Evolutionary conservation across 768 basidiomycete species (phyloP), one percentile per base, ranked within the genome.

Genomic region (Xerocomellus chrysenteron): DNA sequence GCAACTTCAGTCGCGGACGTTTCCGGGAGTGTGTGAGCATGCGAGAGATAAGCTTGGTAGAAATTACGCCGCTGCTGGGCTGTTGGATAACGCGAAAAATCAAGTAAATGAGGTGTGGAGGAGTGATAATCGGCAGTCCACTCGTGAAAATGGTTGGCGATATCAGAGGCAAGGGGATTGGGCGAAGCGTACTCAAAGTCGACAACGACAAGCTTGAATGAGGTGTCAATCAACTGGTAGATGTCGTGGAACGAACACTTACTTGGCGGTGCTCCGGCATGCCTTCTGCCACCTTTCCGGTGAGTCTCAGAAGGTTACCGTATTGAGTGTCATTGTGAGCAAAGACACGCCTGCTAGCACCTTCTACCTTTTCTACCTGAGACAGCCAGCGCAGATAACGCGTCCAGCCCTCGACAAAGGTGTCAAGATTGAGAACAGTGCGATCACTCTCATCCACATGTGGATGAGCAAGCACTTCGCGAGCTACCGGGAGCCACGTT

Each of bases 101-200:
- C 74, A 43, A 91, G 83, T 50, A 87, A 54, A 67, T 92, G 88
- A 10, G 92, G 90, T 0, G 77, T 80, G 5, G 80, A 66, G 37
- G 78, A 79, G 68, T 91, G 88, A 72, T 98, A 98, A 73, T 97
- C 81, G 16, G 92, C 88, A 19, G 91, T 92, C 96, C 97, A 98
- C 74, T 98, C 97, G 68, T 92, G 88, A 75, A 95, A 97, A 72
- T 96, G 94, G 72, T 96, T 96, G 54, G 90, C 96, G 63, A 99
- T 94, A 69, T 99, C 97, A 73, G 87, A 97, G 4, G 92, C 91
- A 4, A 94, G 85, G 26, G 95, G 88, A 67, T 98, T 98, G 5
- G 91, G 88, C 0, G 87, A 81, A 14, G 96, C 93, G 68, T 99
- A 99, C 75, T 99, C 97, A 69, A 98, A 98, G 74, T 99, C 97